Percentiles rank a stretch among this genome's conserved stretches.
Conservation (phyloP, 2,329 filamentous ascomycete genomes). For the Onygenales sp. region DNA sequence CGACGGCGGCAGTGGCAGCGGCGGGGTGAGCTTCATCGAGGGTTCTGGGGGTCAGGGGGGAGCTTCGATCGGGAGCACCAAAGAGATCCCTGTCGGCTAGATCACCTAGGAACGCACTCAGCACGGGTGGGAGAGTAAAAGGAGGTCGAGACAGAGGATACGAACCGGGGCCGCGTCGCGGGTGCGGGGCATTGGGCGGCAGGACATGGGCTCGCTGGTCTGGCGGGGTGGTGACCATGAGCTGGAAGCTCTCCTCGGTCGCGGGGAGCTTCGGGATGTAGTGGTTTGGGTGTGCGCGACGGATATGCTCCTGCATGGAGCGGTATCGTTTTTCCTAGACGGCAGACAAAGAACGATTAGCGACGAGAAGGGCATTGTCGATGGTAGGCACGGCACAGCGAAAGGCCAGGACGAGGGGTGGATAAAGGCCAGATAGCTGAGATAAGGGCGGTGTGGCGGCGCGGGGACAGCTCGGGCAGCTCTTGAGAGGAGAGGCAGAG, state of each 20-base stretch:
- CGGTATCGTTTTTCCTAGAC: constrained; percentile 83
- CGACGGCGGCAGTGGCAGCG: constrained; percentile 72
- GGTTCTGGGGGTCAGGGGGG: constrained; percentile 58
- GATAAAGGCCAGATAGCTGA: background rate
- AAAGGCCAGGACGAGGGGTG: background rate
- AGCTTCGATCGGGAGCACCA: constrained; percentile 57
- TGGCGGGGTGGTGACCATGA: constrained; percentile 90
- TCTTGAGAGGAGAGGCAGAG: constrained; percentile 4
- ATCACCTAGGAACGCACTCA: constrained; percentile 34
- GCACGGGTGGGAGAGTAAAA: background rate
- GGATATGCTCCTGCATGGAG: constrained; percentile 99
- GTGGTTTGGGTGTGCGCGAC: constrained; percentile 89
- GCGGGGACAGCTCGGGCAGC: background rate
- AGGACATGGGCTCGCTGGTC: constrained; percentile 55
- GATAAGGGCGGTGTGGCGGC: background rate
- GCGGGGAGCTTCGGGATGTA: constrained; percentile 97
- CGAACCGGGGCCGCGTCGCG: constrained; percentile 9
- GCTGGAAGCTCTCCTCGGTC: constrained; percentile 91
- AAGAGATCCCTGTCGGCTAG: constrained; percentile 56
- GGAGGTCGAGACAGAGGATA: background rate
- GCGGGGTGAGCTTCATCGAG: constrained; percentile 55
- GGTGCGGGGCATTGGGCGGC: constrained; percentile 18
- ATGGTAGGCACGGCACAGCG: background rate
- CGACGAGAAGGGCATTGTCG: background rate
- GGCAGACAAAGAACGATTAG: constrained; percentile 10